phyloP scores from a whole-genome alignment of 345 rosid genomes.

The Rhodomyrtus tomentosa region DNA sequence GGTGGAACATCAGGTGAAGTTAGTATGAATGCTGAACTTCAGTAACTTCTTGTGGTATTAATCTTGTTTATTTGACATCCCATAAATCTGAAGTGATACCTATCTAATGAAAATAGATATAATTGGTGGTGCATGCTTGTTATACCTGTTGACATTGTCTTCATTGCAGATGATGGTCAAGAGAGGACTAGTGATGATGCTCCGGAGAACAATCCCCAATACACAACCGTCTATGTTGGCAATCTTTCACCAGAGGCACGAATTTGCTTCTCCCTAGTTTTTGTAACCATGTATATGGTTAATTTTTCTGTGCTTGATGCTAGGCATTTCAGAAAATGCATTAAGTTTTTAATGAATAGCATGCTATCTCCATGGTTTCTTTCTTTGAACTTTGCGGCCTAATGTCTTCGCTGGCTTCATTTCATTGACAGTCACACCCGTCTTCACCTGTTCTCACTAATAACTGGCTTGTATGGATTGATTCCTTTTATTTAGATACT shows the following conservation, averaged over 20 bases:
- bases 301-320: neutral
- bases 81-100: neutral
- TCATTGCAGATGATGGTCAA: constrained; percentile 67
- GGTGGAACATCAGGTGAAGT: constrained; percentile 62
- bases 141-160: neutral
- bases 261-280: neutral
- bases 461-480: neutral
- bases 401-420: neutral
- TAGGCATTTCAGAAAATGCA: neutral
- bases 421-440: neutral
- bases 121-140: neutral
- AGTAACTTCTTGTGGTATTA: neutral
- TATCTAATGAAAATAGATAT: neutral
- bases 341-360: neutral
- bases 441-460: neutral
- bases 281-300: neutral
- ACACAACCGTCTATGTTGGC: constrained; percentile 57
- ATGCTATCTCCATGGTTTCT: neutral
- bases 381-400: neutral
- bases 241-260: constrained; percentile 62
- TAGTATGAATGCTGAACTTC: neutral
- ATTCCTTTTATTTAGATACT: neutral
- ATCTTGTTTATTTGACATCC: neutral
- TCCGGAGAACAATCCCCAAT: constrained; percentile 66
- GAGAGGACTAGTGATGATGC: constrained; percentile 57